Evolutionary conservation across 2,329 filamentous ascomycete genomes (phyloP), one percentile per base, ranked within the genome.

Genomic region (Talaromyces sp.): DNA sequence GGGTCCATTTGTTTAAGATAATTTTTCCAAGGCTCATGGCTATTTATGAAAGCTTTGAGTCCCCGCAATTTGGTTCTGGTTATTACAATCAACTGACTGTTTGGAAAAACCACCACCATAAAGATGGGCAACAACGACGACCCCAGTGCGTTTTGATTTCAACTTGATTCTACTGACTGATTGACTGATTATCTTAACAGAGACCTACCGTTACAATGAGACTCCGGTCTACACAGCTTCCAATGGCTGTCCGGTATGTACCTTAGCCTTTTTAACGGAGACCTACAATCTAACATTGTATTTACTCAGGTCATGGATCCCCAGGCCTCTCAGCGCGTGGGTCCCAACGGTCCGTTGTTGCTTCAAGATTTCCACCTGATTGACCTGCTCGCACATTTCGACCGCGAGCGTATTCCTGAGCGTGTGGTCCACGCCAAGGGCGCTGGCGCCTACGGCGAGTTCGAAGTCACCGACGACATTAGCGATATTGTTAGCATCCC

Each of bases 311-410:
- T 85, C 51, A 76, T 80, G 54, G 77, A 82, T 61, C 80, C 82
- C 16, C 75, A 80, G 60, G 72, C 74, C 14, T 72, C 73, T 47
- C 82, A 85, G 68, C 77, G 84, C 52, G 70, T 82, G 30, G 84
- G 83, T 44, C 65, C 69, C 44, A 81, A 81, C 61, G 83, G 84
- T 1, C 84, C 84, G 57, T 75, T 87, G 35, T 74, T 86, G 55
- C 79, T 87, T 19, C 84, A 86, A 64, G 84, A 86, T 66, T 86
- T 86, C 66, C 84, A 87, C 65, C 70, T 87, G 67, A 83, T 88
- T 60, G 85, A 86, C 59, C 70, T 85, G 30, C 77, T 88, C 13
- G 71, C 74, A 19, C 71, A 75, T 50, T 75, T 75, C 47, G 70
- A 75, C 57, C 65, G 71, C 17, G 72, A 75, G 53, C 65, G 71